Evolutionary conservation across 2,329 filamentous ascomycete species (phyloP).

Genomic region (Pezicula radicicola): DNA sequence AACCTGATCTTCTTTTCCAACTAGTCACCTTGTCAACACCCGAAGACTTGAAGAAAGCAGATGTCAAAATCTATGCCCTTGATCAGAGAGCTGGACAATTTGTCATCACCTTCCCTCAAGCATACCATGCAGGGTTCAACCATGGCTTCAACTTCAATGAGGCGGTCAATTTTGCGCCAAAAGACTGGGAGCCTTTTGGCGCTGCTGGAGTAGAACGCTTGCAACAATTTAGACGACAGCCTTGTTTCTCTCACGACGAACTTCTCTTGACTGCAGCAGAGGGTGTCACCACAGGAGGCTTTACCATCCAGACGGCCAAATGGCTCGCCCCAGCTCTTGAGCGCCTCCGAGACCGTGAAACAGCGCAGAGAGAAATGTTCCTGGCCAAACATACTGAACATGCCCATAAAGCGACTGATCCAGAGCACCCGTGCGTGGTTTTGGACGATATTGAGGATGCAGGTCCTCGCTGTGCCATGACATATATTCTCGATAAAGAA

Average conservation of each 20-base stretch:
- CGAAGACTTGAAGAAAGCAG: conserved; percentile 87
- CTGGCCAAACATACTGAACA: conserved; percentile 59
- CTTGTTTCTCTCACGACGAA: conserved; percentile 97
- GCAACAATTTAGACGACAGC: conserved; percentile 83
- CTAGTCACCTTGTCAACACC: conserved; percentile 94
- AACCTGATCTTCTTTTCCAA: conserved; percentile 94
- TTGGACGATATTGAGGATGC: conserved; percentile 24
- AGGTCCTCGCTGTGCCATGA: conserved; percentile 51
- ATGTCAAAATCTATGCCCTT: conserved; percentile 89
- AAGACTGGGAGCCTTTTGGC: conserved; percentile 92
- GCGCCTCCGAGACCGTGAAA: conserved; percentile 72
- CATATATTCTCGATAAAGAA: conserved; percentile 63
- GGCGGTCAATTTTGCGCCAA: conserved; percentile 94
- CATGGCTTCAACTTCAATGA: conserved; percentile 99
- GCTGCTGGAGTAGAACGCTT: conserved; percentile 82
- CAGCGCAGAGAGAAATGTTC: conserved; percentile 65
- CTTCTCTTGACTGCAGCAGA: conserved; percentile 86
- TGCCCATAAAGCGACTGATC: conserved; percentile 33
- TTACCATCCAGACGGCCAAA: conserved; percentile 84
- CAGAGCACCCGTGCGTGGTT: conserved; percentile 29
- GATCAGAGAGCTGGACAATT: conserved; percentile 95
- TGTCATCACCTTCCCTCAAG: conserved; percentile 93
- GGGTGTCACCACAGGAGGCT: conserved; percentile 59
- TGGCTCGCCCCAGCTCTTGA: conserved; percentile 90
- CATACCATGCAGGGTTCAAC: conserved; percentile 97